Conservation (phyloP, 768 basidiomycete genomes). For the Hirschioporus abietinus region DNA sequence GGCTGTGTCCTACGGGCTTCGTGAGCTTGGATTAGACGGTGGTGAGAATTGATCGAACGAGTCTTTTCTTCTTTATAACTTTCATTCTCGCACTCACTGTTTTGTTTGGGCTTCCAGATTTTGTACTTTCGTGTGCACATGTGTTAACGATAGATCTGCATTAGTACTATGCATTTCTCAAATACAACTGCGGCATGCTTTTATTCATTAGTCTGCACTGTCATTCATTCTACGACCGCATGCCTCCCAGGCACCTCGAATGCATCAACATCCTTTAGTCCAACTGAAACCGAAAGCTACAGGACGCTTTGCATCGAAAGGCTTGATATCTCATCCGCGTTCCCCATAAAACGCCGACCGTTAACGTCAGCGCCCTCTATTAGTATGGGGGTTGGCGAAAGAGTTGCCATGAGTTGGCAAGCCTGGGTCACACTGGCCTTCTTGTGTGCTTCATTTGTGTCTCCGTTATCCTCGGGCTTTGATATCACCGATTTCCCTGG, state of each 20-base stretch:
- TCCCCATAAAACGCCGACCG: background rate
- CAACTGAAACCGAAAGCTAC: background rate
- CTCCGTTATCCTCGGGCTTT: background rate
- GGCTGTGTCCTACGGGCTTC: slow-evolving; percentile 32
- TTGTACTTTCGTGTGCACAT: background rate
- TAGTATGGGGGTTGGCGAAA: no score
- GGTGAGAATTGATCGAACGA: background rate
- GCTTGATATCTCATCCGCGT: background rate
- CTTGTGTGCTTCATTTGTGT: background rate
- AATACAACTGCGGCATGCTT: no score
- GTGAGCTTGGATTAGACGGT: slow-evolving; percentile 20
- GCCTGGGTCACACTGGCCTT: no score
- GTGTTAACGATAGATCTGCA: background rate
- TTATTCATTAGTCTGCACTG: no score
- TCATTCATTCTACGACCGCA: background rate
- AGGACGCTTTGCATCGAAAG: background rate
- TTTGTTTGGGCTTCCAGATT: background rate
- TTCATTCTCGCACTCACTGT: background rate
- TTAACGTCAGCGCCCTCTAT: background rate
- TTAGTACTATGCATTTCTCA: background rate
- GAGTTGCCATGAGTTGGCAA: no score
- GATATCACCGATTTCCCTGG: background rate
- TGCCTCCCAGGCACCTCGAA: background rate
- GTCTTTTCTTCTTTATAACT: background rate
- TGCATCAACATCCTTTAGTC: background rate